Percentiles rank a stretch among this genome's conserved stretches.
Evolutionary conservation across 495 filamentous ascomycete genomes (phyloP).

Genomic region (Daldinia concentrica): DNA sequence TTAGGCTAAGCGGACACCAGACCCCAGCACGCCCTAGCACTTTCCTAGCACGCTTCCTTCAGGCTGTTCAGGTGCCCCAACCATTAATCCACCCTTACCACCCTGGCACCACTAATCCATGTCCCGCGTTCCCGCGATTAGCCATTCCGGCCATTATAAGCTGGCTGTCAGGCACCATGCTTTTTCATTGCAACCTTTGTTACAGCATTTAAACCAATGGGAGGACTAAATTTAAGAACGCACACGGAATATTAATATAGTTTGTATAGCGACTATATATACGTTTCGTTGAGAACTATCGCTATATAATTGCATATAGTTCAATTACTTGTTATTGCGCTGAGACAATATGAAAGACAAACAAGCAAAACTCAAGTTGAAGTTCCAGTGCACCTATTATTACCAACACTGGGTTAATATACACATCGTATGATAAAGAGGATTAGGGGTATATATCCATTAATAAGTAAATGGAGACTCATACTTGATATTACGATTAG

Average conservation of each 20-base stretch:
- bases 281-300: no score
- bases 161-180: slow-evolving; percentile 19
- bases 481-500: background rate
- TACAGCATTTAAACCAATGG: background rate
- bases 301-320: no score
- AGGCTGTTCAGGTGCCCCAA: slow-evolving; percentile 38
- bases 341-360: no score
- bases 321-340: no score
- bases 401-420: no score
- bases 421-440: no score
- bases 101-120: background rate
- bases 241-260: background rate
- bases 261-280: no score
- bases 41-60: slow-evolving; percentile 3
- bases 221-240: background rate
- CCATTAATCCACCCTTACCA: background rate
- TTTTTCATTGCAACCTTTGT: background rate
- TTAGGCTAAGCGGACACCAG: slow-evolving; percentile 9
- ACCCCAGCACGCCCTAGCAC: background rate
- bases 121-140: slow-evolving; percentile 31
- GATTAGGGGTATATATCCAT: no score
- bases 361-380: no score
- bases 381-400: no score
- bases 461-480: background rate
- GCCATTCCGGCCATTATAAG: slow-evolving; percentile 18